Conservation (phyloP, 2,329 filamentous ascomycete genomes). For the Sarocladium brachiariae region DNA sequence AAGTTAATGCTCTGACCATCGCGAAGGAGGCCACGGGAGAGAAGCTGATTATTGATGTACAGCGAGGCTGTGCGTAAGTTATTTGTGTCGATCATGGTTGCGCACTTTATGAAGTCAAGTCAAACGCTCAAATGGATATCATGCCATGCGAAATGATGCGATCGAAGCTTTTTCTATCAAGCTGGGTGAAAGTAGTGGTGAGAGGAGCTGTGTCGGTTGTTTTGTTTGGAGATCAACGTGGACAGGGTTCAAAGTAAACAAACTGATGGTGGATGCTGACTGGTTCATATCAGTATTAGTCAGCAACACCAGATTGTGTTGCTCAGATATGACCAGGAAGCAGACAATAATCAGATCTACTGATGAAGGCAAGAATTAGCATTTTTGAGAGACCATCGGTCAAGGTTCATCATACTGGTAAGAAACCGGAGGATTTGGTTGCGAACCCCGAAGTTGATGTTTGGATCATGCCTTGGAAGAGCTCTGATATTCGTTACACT, state of each 20-base stretch:
- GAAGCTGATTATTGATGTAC: slow-evolving; percentile 67
- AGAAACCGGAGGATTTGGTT: no score
- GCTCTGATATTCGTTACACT: no score
- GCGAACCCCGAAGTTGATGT: no score
- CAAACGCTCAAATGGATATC: slow-evolving; percentile 11
- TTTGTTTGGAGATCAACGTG: not conserved
- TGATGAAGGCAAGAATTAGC: no score
- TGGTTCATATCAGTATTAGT: not conserved
- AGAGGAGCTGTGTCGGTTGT: no score
- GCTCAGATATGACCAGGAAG: no score
- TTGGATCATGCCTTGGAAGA: no score
- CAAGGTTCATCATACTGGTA: no score
- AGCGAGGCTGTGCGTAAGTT: slow-evolving; percentile 61
- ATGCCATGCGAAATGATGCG: slow-evolving; percentile 15
- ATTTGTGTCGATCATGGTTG: slow-evolving; percentile 48
- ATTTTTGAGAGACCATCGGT: no score
- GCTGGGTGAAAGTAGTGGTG: not conserved
- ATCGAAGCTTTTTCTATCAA: not conserved
- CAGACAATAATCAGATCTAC: no score
- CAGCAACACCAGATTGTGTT: not conserved
- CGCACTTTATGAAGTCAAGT: not conserved
- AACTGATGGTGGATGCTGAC: not conserved
- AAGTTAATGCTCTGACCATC: slow-evolving; percentile 78
- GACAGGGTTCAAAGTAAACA: slow-evolving; percentile 5
- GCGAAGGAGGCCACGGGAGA: slow-evolving; percentile 57